phyloP scores from a whole-genome alignment of 2,329 filamentous ascomycete genomes.

The Pestalotiopsis sp. region DNA sequence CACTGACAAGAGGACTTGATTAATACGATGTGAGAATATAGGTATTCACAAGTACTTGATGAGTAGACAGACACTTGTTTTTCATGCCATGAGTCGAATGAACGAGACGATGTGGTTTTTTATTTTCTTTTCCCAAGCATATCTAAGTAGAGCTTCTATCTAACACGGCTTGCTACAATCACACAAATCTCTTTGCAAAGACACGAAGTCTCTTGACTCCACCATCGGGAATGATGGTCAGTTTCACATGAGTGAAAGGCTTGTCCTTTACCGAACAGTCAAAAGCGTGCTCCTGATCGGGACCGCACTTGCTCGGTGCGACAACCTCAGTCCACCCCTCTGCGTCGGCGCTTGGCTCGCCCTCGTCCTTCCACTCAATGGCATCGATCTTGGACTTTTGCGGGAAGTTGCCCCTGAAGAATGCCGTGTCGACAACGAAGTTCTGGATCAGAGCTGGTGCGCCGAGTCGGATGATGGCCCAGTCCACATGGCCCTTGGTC shows the following conservation, averaged over 20 bases:
- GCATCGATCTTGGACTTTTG: constrained; percentile 71
- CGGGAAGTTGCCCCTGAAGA: constrained; percentile 83
- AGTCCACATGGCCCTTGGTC: constrained; percentile 72
- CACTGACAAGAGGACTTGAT: not conserved
- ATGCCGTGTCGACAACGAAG: constrained; percentile 76
- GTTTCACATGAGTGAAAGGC: constrained; percentile 78
- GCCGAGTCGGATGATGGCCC: constrained; percentile 76
- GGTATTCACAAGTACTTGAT: too few species aligned
- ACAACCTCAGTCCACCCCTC: constrained; percentile 67
- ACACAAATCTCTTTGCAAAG: constrained; percentile 61
- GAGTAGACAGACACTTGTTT: not conserved
- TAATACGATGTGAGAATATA: not conserved
- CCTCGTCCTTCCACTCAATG: constrained; percentile 53
- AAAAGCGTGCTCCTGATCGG: constrained; percentile 73
- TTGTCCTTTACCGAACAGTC: constrained; percentile 53
- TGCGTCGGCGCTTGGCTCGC: constrained; percentile 57
- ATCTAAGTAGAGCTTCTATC: not conserved
- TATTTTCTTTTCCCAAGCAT: not conserved
- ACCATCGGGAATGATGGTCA: constrained; percentile 91
- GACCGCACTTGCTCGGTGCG: constrained; percentile 65
- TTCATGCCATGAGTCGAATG: not conserved
- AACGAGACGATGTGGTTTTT: not conserved
- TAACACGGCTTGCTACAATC: constrained; percentile 6
- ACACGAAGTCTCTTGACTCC: constrained; percentile 86
- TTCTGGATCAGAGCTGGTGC: constrained; percentile 63